Base-by-base conservation (phyloP, 1,284 basidiomycete genomes). In the Entoloma clypeatum region DNA sequence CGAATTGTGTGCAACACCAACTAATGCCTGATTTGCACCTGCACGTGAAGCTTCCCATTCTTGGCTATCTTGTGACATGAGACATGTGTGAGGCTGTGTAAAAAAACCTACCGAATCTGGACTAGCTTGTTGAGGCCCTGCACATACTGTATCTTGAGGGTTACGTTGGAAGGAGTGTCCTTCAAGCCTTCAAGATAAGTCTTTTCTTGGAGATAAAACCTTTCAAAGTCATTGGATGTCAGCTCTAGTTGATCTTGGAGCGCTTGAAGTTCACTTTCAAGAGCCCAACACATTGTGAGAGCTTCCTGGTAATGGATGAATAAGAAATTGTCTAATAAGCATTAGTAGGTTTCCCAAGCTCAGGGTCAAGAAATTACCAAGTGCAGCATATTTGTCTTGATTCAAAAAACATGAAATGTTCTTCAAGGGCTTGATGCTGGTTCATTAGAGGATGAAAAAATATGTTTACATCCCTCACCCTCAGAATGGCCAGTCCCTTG, bases 161-260 rank as follows among this genome's bases (percentile, higher is more conserved):
- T 27, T 27, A 27, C 26, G 11, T 27, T 13, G 26, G 14, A 10
- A 27, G 26, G 26, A 11, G 26, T 10, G 26, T 13, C 14, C 14
- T 27, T 10, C 26, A 27, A 27, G 26, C 26, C 26, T 13, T 27
- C 26, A 13, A 27, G 6, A 27, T 27, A 27, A 27, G 26, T 13
- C 14, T 27, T 27, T 27, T 27, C 26, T 7, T 7, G 14, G 3
- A 13, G 16, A 9, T 14, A 31, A 31, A 19, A 39, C 17, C 21
- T 14, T 16, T 19, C 13, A n/a, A 39, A 39, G 25, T 30, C 16
- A 4, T 39, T 27, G 19, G 21, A 13, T 7, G 24, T 31, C 8
- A 39, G 7, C n/a, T 23, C 37, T 13, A 39, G 37, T 16, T 39
- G 8, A n/a, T n/a, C n/a, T n/a, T n/a, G n/a, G n/a, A n/a, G n/a